Conservation (phyloP, 352 stramenopile genomes). For the Phytophthora europaea region DNA sequence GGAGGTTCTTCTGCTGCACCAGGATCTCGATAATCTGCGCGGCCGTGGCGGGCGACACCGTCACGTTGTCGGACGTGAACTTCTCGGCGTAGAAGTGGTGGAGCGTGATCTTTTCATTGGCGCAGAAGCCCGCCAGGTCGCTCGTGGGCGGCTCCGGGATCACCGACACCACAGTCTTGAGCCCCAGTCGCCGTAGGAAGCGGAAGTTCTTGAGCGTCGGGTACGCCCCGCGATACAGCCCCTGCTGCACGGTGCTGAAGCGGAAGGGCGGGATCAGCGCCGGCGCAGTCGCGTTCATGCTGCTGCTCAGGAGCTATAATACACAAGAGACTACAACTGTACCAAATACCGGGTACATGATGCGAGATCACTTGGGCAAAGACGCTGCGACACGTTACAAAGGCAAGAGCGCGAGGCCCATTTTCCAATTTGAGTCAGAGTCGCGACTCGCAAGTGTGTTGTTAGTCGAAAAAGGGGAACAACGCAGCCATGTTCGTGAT, state of each 20-base stretch:
- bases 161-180: conserved; percentile 86
- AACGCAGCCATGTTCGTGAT: conserved; percentile 76
- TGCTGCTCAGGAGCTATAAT: neutral
- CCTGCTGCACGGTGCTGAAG: conserved; percentile 87
- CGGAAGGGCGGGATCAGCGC: conserved; percentile 90
- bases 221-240: conserved; percentile 84
- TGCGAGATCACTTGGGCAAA: conserved; percentile 23
- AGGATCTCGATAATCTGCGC: conserved; percentile 85
- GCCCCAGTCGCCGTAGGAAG: conserved; percentile 75
- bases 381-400: conserved; percentile 1
- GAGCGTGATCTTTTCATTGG: conserved; percentile 72
- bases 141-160: conserved; percentile 84
- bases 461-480: neutral
- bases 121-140: conserved; percentile 82
- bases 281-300: conserved; percentile 60
- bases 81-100: conserved; percentile 89
- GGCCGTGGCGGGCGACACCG: conserved; percentile 77
- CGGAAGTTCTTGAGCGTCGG: conserved; percentile 91
- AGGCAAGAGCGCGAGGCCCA: neutral
- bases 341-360: conserved; percentile 10
- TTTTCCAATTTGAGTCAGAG: conserved; percentile 16
- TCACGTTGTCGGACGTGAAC: conserved; percentile 91
- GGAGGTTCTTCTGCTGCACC: conserved; percentile 79
- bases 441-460: neutral
- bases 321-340: conserved; percentile 1